Conservation (phyloP, 192 early-diverging fungal species). For the Entomortierella chlamydospora region DNA sequence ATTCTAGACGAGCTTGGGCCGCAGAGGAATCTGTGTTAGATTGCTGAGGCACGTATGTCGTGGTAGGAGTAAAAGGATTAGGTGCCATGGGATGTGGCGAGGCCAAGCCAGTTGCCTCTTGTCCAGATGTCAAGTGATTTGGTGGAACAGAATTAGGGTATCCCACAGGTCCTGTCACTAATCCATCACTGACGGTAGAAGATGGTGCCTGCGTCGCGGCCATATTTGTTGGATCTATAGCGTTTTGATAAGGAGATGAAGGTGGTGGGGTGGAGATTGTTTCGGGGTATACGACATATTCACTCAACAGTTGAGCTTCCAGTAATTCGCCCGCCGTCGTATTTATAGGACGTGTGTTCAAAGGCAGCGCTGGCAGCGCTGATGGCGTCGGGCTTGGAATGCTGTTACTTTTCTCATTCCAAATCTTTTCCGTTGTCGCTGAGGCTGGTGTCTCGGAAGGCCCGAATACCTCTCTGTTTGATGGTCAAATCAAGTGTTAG, state of each 20-base stretch:
- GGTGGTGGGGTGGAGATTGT: background rate
- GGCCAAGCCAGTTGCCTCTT: too few species aligned
- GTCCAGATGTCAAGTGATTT: too few species aligned
- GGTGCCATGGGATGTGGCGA: background rate
- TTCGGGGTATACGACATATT: background rate
- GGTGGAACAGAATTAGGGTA: too few species aligned
- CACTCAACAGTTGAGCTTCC: constrained; percentile 2
- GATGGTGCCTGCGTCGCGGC: background rate
- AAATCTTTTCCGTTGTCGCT: constrained; percentile 13
- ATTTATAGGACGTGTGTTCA: background rate
- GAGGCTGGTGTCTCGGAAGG: background rate
- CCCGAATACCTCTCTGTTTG: constrained; percentile 11
- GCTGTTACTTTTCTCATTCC: background rate
- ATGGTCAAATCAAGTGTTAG: background rate
- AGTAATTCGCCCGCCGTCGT: background rate
- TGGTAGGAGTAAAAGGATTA: background rate
- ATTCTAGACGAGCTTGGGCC: constrained; percentile 17
- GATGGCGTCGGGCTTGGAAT: too few species aligned
- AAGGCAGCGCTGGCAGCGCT: background rate
- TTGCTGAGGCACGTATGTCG: background rate
- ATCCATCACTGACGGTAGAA: background rate
- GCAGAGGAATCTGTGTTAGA: background rate
- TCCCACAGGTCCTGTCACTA: background rate
- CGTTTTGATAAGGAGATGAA: background rate
- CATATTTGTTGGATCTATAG: background rate